phyloP scores from a whole-genome alignment of 2,329 filamentous ascomycete genomes.

The Zymoseptoria passerinii region DNA sequence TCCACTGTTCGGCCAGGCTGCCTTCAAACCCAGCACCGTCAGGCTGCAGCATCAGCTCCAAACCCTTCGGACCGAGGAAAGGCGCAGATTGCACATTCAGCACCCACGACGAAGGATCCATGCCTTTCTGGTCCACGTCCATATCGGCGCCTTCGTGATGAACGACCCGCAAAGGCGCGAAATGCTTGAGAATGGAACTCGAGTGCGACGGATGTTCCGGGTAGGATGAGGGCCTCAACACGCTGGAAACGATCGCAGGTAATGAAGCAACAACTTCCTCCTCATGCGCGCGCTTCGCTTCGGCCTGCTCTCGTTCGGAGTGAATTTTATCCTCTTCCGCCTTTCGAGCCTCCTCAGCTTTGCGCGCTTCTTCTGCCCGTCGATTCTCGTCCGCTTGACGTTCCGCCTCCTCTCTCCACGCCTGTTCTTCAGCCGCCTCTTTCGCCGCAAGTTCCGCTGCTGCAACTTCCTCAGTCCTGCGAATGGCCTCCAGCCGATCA shows the following conservation, averaged over 20 bases:
- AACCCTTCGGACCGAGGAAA: slow-evolving; percentile 21
- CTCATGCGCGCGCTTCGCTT: slow-evolving; percentile 15
- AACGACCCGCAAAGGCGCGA: slow-evolving; percentile 22
- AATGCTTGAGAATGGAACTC: slow-evolving; percentile 15
- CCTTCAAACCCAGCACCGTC: slow-evolving; percentile 16
- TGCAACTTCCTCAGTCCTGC: slow-evolving; percentile 20
- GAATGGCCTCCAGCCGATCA: slow-evolving; percentile 10
- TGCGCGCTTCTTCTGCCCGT: slow-evolving; percentile 19
- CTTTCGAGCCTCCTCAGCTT: slow-evolving; percentile 9
- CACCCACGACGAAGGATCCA: slow-evolving; percentile 16
- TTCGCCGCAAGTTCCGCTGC: slow-evolving; percentile 12
- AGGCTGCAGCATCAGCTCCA: slow-evolving; percentile 22
- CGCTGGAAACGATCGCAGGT: slow-evolving; percentile 15
- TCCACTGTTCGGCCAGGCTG: slow-evolving; percentile 16
- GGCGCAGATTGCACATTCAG: slow-evolving; percentile 27
- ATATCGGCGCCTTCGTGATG: slow-evolving; percentile 8
- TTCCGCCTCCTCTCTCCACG: slow-evolving; percentile 18
- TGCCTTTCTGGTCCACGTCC: slow-evolving; percentile 2
- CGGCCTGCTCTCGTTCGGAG: slow-evolving; percentile 14
- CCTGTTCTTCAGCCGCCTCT: slow-evolving; percentile 21
- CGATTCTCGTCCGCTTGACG: slow-evolving; percentile 12
- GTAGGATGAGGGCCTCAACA: slow-evolving; percentile 15
- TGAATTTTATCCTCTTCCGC: slow-evolving; percentile 12
- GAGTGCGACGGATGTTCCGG: slow-evolving; percentile 6
- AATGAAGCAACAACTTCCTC: slow-evolving; percentile 18